Evolutionary conservation across 371 early-diverging fungal species (phyloP), one percentile per base, ranked within the genome.

Genomic region (Encephalitozoon intestinalis): DNA sequence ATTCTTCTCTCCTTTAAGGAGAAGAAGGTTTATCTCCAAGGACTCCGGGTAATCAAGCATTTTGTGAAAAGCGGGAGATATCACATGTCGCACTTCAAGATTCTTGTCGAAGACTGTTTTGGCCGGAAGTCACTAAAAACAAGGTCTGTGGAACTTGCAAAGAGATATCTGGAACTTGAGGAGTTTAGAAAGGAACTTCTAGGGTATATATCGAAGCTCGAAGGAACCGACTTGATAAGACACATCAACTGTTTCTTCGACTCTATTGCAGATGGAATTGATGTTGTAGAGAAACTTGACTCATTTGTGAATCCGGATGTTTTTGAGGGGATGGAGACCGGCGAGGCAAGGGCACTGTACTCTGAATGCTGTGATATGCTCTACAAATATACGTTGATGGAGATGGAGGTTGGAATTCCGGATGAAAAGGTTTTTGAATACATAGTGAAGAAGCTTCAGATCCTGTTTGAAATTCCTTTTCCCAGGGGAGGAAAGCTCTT

Each of bases 401-500:
- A 34, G 58, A 58, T 58, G 58, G n/a, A 37, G n/a, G n/a, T 7
- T 6, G n/a, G 0, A 1, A 34, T 9, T 7, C n/a, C 37, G 0
- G 5, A 31, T 37, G 58, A 31, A 37, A 37, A 34, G 12, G 11
- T 15, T 21, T 58, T 58, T 34, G 58, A 58, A 15, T 58, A 58
- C 28, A 37, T 58, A 12, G n/a, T 58, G 30, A 5, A 21, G 30
- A 37, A 58, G 58, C 58, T 58, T 58, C 18, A 18, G 34, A 21
- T 34, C 0, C 34, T 58, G 4, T 58, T 58, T 58, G 58, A 31
- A n/a, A 34, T 58, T 15, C 18, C 30, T 30, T 34, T 34, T 58
- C 25, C 37, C 12, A 58, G 58, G 21, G 58, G 58, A 58, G 58
- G 58, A 58, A 58, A 58, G 58, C 58, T 58, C n/a, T 12, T 58